phyloP scores from a whole-genome alignment of 2,329 filamentous ascomycete genomes.

The Diaporthe citriasiana region DNA sequence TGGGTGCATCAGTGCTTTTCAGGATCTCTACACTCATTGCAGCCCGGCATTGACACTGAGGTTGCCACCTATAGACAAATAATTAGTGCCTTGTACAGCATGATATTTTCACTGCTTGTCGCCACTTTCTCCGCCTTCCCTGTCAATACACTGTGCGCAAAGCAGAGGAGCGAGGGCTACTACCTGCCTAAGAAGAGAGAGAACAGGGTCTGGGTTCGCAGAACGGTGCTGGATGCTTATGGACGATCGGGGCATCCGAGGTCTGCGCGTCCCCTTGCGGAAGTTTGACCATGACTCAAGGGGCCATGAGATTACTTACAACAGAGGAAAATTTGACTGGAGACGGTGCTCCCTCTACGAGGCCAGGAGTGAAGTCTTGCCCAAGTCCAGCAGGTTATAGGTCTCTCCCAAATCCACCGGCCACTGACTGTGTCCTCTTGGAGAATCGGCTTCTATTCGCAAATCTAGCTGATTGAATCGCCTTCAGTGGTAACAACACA shows the following conservation, averaged over 20 bases:
- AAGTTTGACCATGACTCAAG: conserved; percentile 42
- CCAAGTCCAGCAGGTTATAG: not conserved
- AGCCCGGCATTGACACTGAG: conserved; percentile 9
- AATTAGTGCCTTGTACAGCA: conserved; percentile 44
- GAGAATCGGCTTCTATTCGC: not conserved
- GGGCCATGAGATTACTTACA: conserved; percentile 12
- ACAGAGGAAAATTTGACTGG: conserved; percentile 40
- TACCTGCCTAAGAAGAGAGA: conserved; percentile 7
- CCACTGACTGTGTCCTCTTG: no score
- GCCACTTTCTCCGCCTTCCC: conserved; percentile 41
- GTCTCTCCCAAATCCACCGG: no score
- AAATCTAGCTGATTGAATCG: not conserved
- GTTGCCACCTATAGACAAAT: conserved; percentile 36
- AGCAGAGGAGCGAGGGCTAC: conserved; percentile 34
- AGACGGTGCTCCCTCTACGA: conserved; percentile 43
- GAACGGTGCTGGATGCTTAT: conserved; percentile 38
- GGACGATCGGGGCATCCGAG: conserved; percentile 38
- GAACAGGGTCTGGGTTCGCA: conserved; percentile 41
- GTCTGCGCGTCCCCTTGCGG: conserved; percentile 41
- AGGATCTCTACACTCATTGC: conserved; percentile 43
- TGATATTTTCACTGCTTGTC: conserved; percentile 42
- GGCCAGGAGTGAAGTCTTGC: conserved; percentile 23
- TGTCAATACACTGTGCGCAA: conserved; percentile 41
- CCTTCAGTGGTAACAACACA: conserved; percentile 31
- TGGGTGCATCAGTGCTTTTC: conserved; percentile 41